Evolutionary conservation across 2,329 filamentous ascomycete species (phyloP), one percentile per base, ranked within the genome.

Genomic region (Proliferodiscus dingleyae): DNA sequence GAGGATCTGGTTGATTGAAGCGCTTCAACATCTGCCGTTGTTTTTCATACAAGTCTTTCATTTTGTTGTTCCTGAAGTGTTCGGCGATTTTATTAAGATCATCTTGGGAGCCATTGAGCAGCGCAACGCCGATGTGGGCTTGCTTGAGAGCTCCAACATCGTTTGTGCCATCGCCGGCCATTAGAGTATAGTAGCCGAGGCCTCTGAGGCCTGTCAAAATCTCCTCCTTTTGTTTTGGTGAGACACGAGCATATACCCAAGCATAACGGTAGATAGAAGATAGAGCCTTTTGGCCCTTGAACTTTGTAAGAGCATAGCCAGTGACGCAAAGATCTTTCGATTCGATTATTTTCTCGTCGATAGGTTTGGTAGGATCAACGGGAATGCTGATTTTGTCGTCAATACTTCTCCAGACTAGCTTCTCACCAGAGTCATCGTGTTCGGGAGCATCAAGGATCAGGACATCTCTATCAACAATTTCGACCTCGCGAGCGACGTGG

Each of bases 31-130:
- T 77, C 37, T 83, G 74, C 46, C 86, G 78, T 66, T 98, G 93
- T 74, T 98, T 97, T 71, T 97, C 89, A 65, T 98, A 98, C 54
- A 98, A 80, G 55, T 96, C 90, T 76, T 96, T 97, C 87, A 98
- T 94, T 75, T 89, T 95, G 32, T 85, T 95, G 66, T 89, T 95
- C 58, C 93, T 85, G 61, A 86, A 84, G 68, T 98, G 90, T 63
- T 97, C 93, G 21, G 87, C 85, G 59, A 98, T 98, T 65, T 85
- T 89, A 46, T 83, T 84, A 43, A 98, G 77, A 64, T 97, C 93
- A 18, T 97, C 87, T 55, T 83, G 85, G 1, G 90, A 94, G 52
- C 93, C 93, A 67, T 98, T 98, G 57, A 98, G 80, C 40, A 98
- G 81, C 18, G 93, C 93, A 52, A 98, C 87, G 68, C 93, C 93